Percentiles rank a stretch among this genome's conserved stretches.
Evolutionary conservation across 179 eudicot species (phyloP).

Genomic region (Beta corolliflora): DNA sequence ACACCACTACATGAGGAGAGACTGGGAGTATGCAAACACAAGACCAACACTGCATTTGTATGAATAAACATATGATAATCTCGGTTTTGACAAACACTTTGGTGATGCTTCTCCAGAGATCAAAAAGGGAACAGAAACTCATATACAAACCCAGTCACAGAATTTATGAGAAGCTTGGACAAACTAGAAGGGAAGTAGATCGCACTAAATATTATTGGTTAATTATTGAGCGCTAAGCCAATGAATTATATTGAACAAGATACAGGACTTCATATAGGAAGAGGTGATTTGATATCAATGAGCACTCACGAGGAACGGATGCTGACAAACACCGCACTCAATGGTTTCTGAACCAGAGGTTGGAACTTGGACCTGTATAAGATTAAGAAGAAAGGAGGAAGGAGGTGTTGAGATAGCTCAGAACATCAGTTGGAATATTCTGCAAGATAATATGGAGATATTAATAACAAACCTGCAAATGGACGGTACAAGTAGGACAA

Average conservation of each 20-base stretch:
- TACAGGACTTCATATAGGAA: neutral
- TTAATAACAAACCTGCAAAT: conserved; percentile 65
- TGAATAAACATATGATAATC: neutral
- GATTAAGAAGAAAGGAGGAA: neutral
- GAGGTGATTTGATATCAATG: conserved; percentile 34
- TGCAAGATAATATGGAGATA: neutral
- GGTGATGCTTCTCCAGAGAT: neutral
- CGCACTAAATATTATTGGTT: neutral
- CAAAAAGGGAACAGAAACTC: conserved; percentile 4
- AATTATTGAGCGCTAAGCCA: conserved; percentile 19
- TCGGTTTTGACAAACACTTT: neutral
- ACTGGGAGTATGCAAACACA: neutral
- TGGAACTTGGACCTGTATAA: conserved; percentile 79
- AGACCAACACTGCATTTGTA: conserved; percentile 2
- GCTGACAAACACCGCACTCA: conserved; percentile 95
- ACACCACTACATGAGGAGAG: neutral
- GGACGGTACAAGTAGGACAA: conserved; percentile 94
- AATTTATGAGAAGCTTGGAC: neutral
- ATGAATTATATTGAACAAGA: conserved; percentile 20
- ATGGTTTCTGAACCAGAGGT: conserved; percentile 87
- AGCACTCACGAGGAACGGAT: conserved; percentile 80
- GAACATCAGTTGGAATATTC: neutral
- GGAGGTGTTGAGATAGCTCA: neutral
- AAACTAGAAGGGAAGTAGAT: neutral
- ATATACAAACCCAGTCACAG: conserved; percentile 18